Base-by-base conservation (phyloP, 108 stramenopile species). In the Epithemia pelagica region DNA sequence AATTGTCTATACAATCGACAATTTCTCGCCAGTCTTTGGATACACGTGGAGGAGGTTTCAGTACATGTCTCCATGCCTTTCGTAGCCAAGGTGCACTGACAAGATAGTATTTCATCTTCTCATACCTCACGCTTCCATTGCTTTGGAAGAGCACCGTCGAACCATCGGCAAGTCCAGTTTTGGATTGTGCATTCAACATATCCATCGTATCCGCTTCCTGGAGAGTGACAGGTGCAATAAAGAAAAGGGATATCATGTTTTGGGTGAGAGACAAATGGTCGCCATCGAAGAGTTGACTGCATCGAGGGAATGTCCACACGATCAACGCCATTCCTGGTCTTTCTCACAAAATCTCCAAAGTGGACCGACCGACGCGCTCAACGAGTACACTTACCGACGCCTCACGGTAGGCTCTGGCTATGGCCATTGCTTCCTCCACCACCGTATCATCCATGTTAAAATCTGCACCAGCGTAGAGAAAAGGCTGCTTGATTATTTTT, bases 141-240 rank as follows among this genome's bases (percentile, higher is more conserved):
- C 37, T 15, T 5, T 5, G 5, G 37, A 46, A 5, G 10, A 46
- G 37, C 37, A 46, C 56, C 22, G 15, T 57, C 18, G 26, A 61
- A 31, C 20, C n/a, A 5, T 28, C 27, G 3, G 61, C 20, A 10
- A 22, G 15, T 2, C 26, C 26, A 24, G 52, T 62, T 32, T 52
- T 61, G 0, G 76, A 63, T 75, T 77, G 73, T 33, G 70, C 80
- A 60, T 77, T 81, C 70, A 81, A 58, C 1, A 70, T 73, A 2
- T 64, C 65, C 15, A 72, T 72, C 18, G 72, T 76, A 65, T 81
- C 80, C 10, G 73, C 80, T 51, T 81, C 80, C 80, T 81, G 52
- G 5, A 46, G 30, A 20, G 29, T 30, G 2, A 25, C 30, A 67
- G 24, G 57, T 46, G n/a, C n/a, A n/a, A n/a, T n/a, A n/a, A n/a